phyloP scores from a whole-genome alignment of 305 asterid species.

The Nicotiana rustica region DNA sequence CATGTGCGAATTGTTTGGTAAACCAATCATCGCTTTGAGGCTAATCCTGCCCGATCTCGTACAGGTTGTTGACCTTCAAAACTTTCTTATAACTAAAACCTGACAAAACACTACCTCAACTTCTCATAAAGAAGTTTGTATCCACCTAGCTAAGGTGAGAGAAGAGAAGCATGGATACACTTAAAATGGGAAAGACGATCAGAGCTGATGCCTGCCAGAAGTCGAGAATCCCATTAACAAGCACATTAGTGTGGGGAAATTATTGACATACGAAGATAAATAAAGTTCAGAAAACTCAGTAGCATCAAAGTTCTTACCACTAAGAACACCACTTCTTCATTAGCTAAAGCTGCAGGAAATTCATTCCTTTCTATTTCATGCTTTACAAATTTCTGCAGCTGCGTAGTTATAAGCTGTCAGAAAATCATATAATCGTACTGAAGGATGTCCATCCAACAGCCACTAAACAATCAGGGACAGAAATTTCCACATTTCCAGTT shows the following conservation, averaged over 20 bases:
- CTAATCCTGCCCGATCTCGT: not conserved
- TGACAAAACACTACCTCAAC: not conserved
- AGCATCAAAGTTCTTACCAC: conserved; percentile 52
- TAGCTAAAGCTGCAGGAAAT: conserved; percentile 65
- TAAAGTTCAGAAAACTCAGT: not conserved
- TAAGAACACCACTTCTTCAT: conserved; percentile 77
- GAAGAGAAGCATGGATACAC: conserved; percentile 57
- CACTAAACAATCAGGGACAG: not conserved
- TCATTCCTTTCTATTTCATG: conserved; percentile 60
- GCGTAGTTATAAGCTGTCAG: not conserved
- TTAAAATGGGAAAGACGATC: conserved; percentile 68
- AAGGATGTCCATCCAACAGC: not conserved
- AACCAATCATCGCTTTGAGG: not conserved
- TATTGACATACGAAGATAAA: conserved; percentile 24
- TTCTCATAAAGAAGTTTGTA: not conserved
- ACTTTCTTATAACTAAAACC: not conserved
- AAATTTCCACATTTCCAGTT: not conserved
- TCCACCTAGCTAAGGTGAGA: conserved; percentile 57
- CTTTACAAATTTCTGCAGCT: conserved; percentile 75
- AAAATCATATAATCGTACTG: conserved; percentile 7
- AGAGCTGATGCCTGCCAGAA: conserved; percentile 73
- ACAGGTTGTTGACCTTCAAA: not conserved
- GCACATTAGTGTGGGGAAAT: conserved; percentile 22
- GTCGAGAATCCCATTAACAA: conserved; percentile 35
- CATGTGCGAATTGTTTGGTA: not conserved